Evolutionary conservation across 2,329 filamentous ascomycete species (phyloP), one percentile per base, ranked within the genome.

Genomic region (Coniochaeta hoffmannii): DNA sequence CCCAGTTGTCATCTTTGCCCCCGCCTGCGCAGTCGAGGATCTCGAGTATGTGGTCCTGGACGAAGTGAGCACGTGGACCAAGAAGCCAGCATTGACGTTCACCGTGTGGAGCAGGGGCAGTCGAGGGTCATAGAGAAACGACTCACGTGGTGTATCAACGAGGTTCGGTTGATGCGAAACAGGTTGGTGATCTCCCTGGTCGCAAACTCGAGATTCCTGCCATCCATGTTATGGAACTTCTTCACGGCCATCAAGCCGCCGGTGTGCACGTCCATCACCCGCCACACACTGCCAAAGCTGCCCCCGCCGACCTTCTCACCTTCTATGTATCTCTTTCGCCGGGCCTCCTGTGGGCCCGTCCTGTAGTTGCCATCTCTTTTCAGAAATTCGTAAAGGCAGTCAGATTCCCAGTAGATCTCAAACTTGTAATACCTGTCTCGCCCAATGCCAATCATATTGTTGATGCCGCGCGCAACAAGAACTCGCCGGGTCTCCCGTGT

Each of bases 181-280:
- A 66, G 57, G 30, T 64, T 64, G 49, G 61, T 59, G 14, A 65
- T 56, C 34, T 68, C 66, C 1, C 65, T 53, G 2, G 63, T 62
- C 5, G 64, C 65, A 57, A 65, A 64, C 10, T 60, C 50, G 14
- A 64, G 55, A 1, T 62, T 50, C 55, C 62, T 64, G 9, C 60
- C 63, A 2, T 63, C 58, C 9, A 66, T 53, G 30, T 55, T 62
- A 56, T 61, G 58, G 50, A 64, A 67, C 7, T 58, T 61, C 52
- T 68, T 68, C 24, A 68, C 63, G n/a, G 66, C 65, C 53, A 67
- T 64, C 28, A 62, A 34, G 14, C 46, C 52, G 4, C 65, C 65
- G 3, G 54, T 60, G 11, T 55, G 60, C n/a, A 63, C 55, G 41
- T 67, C 56, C 15, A 65, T 28, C 1, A 57, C 62, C 53, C 58